Evolutionary conservation across 768 basidiomycete genomes (phyloP).

Genomic region (Trametes cinnabarina): DNA sequence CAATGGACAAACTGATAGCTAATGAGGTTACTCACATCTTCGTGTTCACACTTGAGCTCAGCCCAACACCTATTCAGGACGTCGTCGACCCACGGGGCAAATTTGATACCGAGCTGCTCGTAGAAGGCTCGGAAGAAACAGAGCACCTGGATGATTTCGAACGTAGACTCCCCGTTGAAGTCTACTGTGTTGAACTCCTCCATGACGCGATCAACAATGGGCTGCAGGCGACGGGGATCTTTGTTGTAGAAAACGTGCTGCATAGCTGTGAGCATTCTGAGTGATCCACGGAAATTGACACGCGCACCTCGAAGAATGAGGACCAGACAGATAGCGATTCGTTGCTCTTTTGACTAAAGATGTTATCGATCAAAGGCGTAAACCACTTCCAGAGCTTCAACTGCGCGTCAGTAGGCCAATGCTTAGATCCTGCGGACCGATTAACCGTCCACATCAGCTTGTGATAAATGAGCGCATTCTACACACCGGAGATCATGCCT

Average conservation of each 20-base stretch:
- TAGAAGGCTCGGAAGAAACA: slow-evolving; percentile 69
- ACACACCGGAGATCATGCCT: slow-evolving; percentile 60
- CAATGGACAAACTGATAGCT: not conserved
- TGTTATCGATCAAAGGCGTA: slow-evolving; percentile 57
- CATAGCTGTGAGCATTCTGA: not conserved
- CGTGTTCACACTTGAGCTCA: slow-evolving; percentile 71
- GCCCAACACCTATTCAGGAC: slow-evolving; percentile 67
- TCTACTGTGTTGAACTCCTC: slow-evolving; percentile 64
- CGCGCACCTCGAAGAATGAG: slow-evolving; percentile 69
- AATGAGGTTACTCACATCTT: slow-evolving; percentile 48
- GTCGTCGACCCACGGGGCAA: slow-evolving; percentile 72
- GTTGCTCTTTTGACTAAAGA: slow-evolving; percentile 70
- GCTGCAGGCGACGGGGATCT: slow-evolving; percentile 82
- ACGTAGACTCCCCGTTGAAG: slow-evolving; percentile 78
- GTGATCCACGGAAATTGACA: not conserved
- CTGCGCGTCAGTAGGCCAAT: slow-evolving; percentile 79
- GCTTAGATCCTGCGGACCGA: slow-evolving; percentile 77
- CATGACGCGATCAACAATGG: slow-evolving; percentile 72
- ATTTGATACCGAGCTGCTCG: slow-evolving; percentile 77
- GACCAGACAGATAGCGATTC: slow-evolving; percentile 79
- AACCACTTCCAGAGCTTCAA: slow-evolving; percentile 79
- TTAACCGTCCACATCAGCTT: too few species aligned
- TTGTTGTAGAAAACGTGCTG: slow-evolving; percentile 76
- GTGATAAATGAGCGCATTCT: not conserved
- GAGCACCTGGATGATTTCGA: slow-evolving; percentile 71